phyloP scores from a whole-genome alignment of 169 alveolate species.

The Eimeria acervulina region DNA sequence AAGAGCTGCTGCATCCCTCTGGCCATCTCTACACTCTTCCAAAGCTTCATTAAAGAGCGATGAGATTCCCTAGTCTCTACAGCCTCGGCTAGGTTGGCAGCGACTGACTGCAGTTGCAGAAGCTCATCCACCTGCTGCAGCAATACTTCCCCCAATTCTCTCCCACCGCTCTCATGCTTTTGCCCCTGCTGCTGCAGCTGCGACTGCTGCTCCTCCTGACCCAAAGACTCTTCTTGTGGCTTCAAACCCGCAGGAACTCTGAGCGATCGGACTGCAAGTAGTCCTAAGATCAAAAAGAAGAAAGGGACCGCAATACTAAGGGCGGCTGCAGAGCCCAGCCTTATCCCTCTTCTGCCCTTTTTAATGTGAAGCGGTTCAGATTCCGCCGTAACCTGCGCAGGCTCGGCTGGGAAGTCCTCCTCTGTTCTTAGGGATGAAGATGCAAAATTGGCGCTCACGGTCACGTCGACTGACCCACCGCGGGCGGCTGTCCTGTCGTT shows the following conservation, averaged over 20 bases:
- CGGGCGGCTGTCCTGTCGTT: not conserved
- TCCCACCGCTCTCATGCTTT: not conserved
- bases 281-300: not conserved
- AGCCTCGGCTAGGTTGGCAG: slow-evolving; percentile 3
- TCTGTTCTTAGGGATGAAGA: not conserved
- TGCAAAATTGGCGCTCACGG: not conserved
- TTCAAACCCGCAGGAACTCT: not conserved
- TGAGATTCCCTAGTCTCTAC: not conserved
- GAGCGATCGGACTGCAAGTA: not conserved
- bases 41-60: not conserved
- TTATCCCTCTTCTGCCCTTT: not conserved
- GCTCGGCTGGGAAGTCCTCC: not conserved
- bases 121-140: not conserved
- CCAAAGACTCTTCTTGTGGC: not conserved
- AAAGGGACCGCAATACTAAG: not conserved
- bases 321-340: not conserved
- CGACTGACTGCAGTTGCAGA: slow-evolving; percentile 10
- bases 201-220: not conserved
- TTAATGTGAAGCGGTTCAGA: not conserved
- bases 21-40: not conserved
- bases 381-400: not conserved
- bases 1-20: not conserved
- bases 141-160: not conserved
- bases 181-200: not conserved
- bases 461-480: not conserved